A percentile compares a stretch with the other conserved stretches of the same genome.
Conservation (phyloP, 2,329 filamentous ascomycete species). For the Colletotrichum somersetense region DNA sequence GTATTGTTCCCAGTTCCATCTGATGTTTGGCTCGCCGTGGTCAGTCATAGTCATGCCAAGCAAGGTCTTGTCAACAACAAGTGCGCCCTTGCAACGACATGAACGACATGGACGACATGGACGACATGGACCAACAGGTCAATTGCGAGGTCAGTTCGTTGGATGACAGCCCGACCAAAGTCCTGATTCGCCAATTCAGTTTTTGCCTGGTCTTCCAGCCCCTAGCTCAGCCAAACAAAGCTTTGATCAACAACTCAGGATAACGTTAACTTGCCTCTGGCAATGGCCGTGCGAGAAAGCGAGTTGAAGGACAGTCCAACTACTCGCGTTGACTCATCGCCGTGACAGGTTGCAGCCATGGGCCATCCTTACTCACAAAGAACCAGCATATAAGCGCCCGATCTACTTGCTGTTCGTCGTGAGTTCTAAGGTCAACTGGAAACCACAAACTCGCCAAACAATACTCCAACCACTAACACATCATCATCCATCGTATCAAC, state of each 20-base stretch:
- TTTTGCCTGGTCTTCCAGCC: conserved; percentile 1
- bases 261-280: neutral
- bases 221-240: conserved; percentile 20
- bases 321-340: conserved; percentile 18
- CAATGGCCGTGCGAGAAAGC: conserved; percentile 21
- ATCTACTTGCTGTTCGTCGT: too few species aligned
- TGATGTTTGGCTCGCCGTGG: neutral
- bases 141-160: neutral
- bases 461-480: neutral
- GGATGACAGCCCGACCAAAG: neutral
- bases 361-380: neutral
- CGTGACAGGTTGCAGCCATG: neutral
- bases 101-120: neutral
- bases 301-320: conserved; percentile 5
- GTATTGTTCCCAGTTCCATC: neutral
- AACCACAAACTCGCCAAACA: neutral
- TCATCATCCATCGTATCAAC: neutral
- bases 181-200: conserved; percentile 12
- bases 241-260: conserved; percentile 12
- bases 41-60: conserved; percentile 2
- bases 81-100: conserved; percentile 31
- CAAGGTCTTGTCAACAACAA: conserved; percentile 3
- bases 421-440: neutral
- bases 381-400: neutral
- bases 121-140: conserved; percentile 1